Percentiles rank a stretch among this genome's conserved stretches.
Evolutionary conservation across 2,329 filamentous ascomycete species (phyloP).

Genomic region (Penicillium sp.): DNA sequence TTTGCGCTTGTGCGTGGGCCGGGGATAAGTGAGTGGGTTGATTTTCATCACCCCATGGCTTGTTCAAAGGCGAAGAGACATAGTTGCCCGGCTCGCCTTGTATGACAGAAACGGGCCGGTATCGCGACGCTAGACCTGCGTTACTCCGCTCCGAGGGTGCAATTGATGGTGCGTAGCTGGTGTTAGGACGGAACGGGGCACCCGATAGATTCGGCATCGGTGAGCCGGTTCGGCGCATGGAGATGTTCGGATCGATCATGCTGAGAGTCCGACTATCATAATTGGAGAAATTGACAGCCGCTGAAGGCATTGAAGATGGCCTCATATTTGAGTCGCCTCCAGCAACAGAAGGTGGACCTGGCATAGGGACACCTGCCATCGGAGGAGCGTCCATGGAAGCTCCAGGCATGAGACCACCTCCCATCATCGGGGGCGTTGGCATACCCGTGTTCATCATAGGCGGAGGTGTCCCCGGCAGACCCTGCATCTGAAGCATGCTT

Average conservation of each 20-base stretch:
- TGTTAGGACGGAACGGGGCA: conserved; percentile 22
- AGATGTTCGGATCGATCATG: conserved; percentile 64
- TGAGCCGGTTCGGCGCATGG: conserved; percentile 34
- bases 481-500: conserved; percentile 59
- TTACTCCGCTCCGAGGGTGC: conserved; percentile 95
- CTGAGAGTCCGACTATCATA: conserved; percentile 65
- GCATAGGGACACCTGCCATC: conserved; percentile 3
- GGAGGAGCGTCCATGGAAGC: conserved; percentile 12
- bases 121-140: conserved; percentile 79
- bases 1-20: conserved; percentile 20
- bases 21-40: conserved; percentile 21
- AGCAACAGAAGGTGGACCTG: conserved; percentile 21
- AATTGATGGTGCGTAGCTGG: conserved; percentile 76
- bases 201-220: conserved; percentile 33
- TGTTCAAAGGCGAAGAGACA: conserved; percentile 31
- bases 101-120: conserved; percentile 76
- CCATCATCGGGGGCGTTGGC: conserved; percentile 16
- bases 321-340: conserved; percentile 31
- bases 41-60: conserved; percentile 37
- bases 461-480: conserved; percentile 30
- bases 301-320: conserved; percentile 46
- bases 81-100: conserved; percentile 35
- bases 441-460: conserved; percentile 28
- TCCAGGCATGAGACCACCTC: conserved; percentile 7
- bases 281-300: conserved; percentile 27